phyloP scores from a whole-genome alignment of 352 stramenopile species.

The Phytophthora quininea region DNA sequence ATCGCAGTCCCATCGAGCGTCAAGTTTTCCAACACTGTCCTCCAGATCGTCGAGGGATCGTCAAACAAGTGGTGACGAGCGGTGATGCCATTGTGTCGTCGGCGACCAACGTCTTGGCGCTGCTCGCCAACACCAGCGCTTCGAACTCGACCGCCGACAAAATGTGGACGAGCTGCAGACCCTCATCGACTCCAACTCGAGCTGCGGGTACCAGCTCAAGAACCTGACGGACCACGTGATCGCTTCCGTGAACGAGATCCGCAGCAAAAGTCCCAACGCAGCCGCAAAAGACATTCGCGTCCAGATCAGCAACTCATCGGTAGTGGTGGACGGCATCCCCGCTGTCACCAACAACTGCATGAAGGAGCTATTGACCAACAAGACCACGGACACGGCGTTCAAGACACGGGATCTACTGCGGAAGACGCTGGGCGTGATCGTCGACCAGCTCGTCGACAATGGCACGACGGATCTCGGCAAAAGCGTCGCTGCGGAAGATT shows the following conservation, averaged over 20 bases:
- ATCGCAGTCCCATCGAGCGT: slow-evolving; percentile 1
- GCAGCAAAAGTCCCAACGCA: slow-evolving; percentile 13
- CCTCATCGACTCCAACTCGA: slow-evolving; percentile 26
- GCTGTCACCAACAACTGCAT: slow-evolving; percentile 23
- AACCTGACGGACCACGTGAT: slow-evolving; percentile 31
- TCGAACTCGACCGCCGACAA: slow-evolving; percentile 9
- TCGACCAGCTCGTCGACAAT: slow-evolving; percentile 19
- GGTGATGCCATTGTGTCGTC: slow-evolving; percentile 19
- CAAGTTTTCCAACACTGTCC: slow-evolving; percentile 9
- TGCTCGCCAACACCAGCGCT: slow-evolving; percentile 5
- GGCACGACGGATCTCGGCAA: slow-evolving; percentile 8
- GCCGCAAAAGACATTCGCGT: slow-evolving; percentile 20
- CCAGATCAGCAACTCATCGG: too few species aligned
- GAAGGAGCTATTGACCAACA: slow-evolving; percentile 3
- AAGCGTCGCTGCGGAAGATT: slow-evolving; percentile 13
- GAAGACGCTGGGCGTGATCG: slow-evolving; percentile 21
- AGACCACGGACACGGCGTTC: slow-evolving; percentile 10
- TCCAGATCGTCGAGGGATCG: neutral
- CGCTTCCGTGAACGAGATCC: slow-evolving; percentile 19
- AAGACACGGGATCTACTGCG: slow-evolving; percentile 18
- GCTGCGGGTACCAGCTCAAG: slow-evolving; percentile 22
- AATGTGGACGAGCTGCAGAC: slow-evolving; percentile 14
- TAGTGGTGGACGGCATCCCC: slow-evolving; percentile 15
- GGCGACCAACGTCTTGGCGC: slow-evolving; percentile 6
- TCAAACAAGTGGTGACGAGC: slow-evolving; percentile 21